phyloP scores from a whole-genome alignment of 1,139 yeast genomes.

The Protomyces inouyei region DNA sequence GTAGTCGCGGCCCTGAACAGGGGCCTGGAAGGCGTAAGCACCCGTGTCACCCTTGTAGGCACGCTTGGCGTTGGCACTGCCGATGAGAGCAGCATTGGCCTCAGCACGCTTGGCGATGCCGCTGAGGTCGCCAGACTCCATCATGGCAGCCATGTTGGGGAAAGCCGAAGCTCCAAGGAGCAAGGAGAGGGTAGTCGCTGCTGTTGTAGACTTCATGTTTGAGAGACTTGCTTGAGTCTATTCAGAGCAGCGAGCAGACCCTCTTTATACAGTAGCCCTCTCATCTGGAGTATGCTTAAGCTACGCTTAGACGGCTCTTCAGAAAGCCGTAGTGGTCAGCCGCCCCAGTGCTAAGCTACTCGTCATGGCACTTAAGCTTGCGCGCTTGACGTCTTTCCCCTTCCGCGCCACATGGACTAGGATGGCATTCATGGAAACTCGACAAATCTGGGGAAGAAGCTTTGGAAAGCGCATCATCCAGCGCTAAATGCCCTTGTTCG shows the following conservation, averaged over 20 bases:
- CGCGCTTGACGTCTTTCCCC: too few species aligned
- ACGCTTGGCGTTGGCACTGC: background rate
- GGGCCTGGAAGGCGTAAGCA: conserved; percentile 14
- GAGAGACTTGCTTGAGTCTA: background rate
- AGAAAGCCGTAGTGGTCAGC: too few species aligned
- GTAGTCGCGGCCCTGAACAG: conserved; percentile 7
- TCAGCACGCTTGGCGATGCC: background rate
- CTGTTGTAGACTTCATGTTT: background rate
- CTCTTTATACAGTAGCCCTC: too few species aligned
- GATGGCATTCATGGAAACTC: background rate
- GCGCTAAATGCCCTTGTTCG: background rate
- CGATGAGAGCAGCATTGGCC: background rate
- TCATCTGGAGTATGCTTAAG: too few species aligned
- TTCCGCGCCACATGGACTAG: background rate
- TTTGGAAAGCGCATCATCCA: background rate
- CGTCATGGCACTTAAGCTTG: too few species aligned
- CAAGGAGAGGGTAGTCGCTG: background rate
- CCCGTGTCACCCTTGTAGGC: conserved; percentile 19
- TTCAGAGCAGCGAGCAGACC: background rate
- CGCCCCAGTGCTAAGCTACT: too few species aligned
- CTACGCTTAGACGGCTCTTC: too few species aligned
- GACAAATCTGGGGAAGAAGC: background rate
- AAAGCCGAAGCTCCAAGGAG: background rate
- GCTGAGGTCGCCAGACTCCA: background rate
- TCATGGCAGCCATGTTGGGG: background rate